A percentile compares a stretch with the other conserved stretches of the same genome.
phyloP scores from a whole-genome alignment of 352 stramenopile species.

The Phytophthora capsici region DNA sequence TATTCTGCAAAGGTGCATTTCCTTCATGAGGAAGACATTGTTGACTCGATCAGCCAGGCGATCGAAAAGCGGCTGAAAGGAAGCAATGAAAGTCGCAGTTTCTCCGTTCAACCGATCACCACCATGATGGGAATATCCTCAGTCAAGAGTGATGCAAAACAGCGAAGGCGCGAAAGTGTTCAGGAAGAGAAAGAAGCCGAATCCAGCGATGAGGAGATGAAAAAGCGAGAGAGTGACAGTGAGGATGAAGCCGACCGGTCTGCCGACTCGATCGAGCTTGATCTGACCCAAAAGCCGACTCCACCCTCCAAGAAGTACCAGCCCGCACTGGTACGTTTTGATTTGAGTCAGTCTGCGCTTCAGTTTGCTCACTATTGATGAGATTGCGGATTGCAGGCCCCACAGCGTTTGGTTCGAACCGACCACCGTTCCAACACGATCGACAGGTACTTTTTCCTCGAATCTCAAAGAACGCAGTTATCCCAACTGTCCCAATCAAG shows the following conservation, averaged over 20 bases:
- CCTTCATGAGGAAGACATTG: constrained; percentile 95
- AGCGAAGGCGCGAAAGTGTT: constrained; percentile 38
- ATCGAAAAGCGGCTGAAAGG: constrained; percentile 83
- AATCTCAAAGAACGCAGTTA: constrained; percentile 67
- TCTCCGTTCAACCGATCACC: constrained; percentile 90
- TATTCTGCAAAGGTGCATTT: constrained; percentile 86
- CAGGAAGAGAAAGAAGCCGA: constrained; percentile 39
- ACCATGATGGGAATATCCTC: constrained; percentile 55
- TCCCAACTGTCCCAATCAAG: constrained; percentile 42
- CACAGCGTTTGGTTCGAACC: constrained; percentile 82
- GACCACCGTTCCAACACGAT: constrained; percentile 88
- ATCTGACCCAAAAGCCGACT: constrained; percentile 61
- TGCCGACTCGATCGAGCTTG: constrained; percentile 55
- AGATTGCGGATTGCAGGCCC: constrained; percentile 49
- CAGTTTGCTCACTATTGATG: constrained; percentile 1
- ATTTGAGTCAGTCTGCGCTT: neutral
- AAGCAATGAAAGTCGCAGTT: constrained; percentile 91
- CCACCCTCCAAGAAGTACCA: constrained; percentile 77
- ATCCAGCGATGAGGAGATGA: constrained; percentile 28
- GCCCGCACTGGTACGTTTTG: constrained; percentile 52
- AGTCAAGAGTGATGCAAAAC: constrained; percentile 21
- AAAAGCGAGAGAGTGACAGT: constrained; percentile 46
- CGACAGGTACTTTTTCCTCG: constrained; percentile 85
- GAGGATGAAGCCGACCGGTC: constrained; percentile 39
- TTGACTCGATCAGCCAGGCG: constrained; percentile 81